phyloP scores from a whole-genome alignment of 208 protist species.

The Lotmaria passim region DNA sequence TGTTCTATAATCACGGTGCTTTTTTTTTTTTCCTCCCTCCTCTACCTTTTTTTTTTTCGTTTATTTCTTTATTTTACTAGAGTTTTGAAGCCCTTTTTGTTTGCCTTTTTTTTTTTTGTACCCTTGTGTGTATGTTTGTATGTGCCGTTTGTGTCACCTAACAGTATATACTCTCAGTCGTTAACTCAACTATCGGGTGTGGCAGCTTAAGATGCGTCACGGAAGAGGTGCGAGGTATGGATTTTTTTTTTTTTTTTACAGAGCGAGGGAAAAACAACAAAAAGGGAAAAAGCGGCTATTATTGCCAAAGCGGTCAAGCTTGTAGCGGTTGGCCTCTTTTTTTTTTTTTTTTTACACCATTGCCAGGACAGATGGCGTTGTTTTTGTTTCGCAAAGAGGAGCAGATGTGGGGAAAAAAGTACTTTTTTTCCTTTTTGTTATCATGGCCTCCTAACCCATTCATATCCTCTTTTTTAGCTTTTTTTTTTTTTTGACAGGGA shows the following conservation, averaged over 20 bases:
- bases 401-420: no score
- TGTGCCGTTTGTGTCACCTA: no score
- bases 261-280: background rate
- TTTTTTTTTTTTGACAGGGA: constrained; percentile 1
- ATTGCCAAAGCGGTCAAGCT: no score
- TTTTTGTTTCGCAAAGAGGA: no score
- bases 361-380: no score
- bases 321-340: no score
- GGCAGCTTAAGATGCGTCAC: no score
- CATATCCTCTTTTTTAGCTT: background rate
- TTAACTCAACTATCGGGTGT: no score
- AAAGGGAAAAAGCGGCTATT: background rate
- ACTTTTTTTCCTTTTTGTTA: background rate
- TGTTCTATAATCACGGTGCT: no score
- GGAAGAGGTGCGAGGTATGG: no score
- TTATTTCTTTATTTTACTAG: background rate
- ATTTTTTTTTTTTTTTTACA: no score
- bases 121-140: background rate
- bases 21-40: constrained; percentile 9
- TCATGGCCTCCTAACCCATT: background rate
- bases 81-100: background rate
- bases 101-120: constrained; percentile 11
- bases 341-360: background rate
- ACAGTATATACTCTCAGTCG: no score
- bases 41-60: constrained; percentile 1